phyloP scores from a whole-genome alignment of 2,329 filamentous ascomycete genomes.

The Microascus cirrosus region DNA sequence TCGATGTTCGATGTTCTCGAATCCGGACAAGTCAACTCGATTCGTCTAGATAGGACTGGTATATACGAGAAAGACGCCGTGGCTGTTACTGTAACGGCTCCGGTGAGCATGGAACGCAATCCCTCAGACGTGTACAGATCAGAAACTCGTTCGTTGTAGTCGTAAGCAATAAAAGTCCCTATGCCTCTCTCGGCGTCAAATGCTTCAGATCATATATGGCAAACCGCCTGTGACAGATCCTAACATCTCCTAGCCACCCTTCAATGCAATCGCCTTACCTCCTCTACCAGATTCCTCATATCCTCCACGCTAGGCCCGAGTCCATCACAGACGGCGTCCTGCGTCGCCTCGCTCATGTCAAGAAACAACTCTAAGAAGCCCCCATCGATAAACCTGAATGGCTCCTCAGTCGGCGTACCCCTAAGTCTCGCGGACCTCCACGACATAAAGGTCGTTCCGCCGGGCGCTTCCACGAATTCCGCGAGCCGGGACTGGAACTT shows the following conservation, averaged over 20 bases:
- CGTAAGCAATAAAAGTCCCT: too few species aligned
- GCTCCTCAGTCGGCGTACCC: conserved; percentile 62
- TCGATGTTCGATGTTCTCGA: neutral
- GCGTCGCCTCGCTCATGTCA: conserved; percentile 49
- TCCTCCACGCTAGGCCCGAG: conserved; percentile 50
- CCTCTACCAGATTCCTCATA: conserved; percentile 51
- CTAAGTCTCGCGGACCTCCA: conserved; percentile 68
- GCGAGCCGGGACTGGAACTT: conserved; percentile 66
- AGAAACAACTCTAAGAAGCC: conserved; percentile 83
- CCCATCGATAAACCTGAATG: conserved; percentile 82
- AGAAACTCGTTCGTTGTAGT: too few species aligned
- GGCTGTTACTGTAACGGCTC: too few species aligned
- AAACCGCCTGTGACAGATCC: neutral
- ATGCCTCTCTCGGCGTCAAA: neutral
- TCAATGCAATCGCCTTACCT: conserved; percentile 51
- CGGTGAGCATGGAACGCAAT: too few species aligned
- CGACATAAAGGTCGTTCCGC: conserved; percentile 61
- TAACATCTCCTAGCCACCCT: neutral
- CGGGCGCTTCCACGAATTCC: conserved; percentile 53
- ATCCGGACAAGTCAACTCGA: too few species aligned
- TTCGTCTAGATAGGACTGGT: too few species aligned
- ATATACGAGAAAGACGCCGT: too few species aligned
- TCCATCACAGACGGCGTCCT: conserved; percentile 40
- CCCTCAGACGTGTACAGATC: too few species aligned
- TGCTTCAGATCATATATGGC: neutral